A percentile compares a stretch with the other conserved stretches of the same genome.
Conservation (phyloP, 805 yeast species). For the Suhomyces canberraensis region DNA sequence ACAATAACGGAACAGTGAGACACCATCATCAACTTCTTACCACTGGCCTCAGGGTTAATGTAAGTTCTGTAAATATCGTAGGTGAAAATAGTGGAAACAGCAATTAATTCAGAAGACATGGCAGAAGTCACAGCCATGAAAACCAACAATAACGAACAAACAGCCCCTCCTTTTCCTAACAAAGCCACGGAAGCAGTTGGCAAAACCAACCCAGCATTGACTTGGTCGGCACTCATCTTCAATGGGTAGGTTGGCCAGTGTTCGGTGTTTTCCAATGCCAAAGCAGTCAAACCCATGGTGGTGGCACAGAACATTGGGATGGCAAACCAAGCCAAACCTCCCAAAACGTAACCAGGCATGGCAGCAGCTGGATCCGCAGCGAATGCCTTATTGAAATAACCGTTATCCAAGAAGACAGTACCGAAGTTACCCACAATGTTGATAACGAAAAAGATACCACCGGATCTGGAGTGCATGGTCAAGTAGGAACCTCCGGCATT, state of each 20-base stretch:
- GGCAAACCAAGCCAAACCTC: slow-evolving; percentile 90
- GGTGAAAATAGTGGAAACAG: slow-evolving; percentile 81
- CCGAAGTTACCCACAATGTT: slow-evolving; percentile 87
- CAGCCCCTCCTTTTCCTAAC: slow-evolving; percentile 87
- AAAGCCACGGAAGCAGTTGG: slow-evolving; percentile 81
- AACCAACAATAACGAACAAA: slow-evolving; percentile 70
- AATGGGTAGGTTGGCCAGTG: slow-evolving; percentile 79
- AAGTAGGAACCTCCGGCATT: slow-evolving; percentile 84
- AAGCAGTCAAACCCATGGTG: slow-evolving; percentile 82
- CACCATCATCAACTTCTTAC: slow-evolving; percentile 64
- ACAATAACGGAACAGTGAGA: slow-evolving; percentile 65
- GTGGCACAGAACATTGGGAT: slow-evolving; percentile 81
- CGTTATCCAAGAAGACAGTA: slow-evolving; percentile 81
- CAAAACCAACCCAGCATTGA: slow-evolving; percentile 75
- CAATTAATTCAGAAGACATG: slow-evolving; percentile 85
- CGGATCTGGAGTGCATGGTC: slow-evolving; percentile 81
- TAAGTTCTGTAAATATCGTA: slow-evolving; percentile 83
- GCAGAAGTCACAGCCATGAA: slow-evolving; percentile 95
- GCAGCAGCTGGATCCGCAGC: slow-evolving; percentile 83
- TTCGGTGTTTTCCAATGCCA: slow-evolving; percentile 67
- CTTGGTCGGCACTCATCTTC: slow-evolving; percentile 61
- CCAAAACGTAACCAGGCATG: slow-evolving; percentile 81
- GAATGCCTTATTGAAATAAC: slow-evolving; percentile 87
- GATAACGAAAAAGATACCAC: slow-evolving; percentile 90
- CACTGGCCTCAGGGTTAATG: slow-evolving; percentile 73